phyloP scores from a whole-genome alignment of 164 flowering plant species.

The Dillenia suffruticosa region DNA sequence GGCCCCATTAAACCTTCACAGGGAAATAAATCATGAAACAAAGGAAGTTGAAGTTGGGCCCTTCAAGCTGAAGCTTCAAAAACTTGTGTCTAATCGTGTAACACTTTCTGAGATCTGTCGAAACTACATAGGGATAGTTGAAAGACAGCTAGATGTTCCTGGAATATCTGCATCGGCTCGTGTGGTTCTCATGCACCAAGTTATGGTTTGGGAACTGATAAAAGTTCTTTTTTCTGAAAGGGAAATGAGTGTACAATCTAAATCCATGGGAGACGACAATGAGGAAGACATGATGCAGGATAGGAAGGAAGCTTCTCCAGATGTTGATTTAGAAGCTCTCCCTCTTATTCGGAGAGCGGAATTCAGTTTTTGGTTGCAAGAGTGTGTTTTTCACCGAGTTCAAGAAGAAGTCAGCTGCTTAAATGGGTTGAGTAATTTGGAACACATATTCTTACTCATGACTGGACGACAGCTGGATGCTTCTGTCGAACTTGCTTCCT shows the following conservation, averaged over 20 bases:
- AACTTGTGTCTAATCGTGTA: conserved; percentile 47
- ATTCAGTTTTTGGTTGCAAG: conserved; percentile 96
- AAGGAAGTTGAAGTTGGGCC: conserved; percentile 52
- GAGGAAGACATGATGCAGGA: conserved; percentile 88
- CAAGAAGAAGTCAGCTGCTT: conserved; percentile 76
- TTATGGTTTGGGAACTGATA: conserved; percentile 89
- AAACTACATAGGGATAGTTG: conserved; percentile 60
- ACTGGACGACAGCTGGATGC: conserved; percentile 84
- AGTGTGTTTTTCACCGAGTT: conserved; percentile 84
- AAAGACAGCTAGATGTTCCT: conserved; percentile 72
- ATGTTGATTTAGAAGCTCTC: conserved; percentile 71
- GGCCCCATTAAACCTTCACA: conserved; percentile 69
- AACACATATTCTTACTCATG: conserved; percentile 65
- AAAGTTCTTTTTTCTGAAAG: conserved; percentile 82
- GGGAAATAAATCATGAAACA: conserved; percentile 46
- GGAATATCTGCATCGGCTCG: conserved; percentile 56
- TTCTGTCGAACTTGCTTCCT: conserved; percentile 83
- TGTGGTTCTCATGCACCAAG: conserved; percentile 74
- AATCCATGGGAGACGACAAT: conserved; percentile 43
- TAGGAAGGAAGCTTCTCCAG: conserved; percentile 47
- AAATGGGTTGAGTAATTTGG: conserved; percentile 56
- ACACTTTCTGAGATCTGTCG: conserved; percentile 76
- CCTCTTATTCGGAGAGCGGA: conserved; percentile 85
- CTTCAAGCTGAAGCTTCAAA: conserved; percentile 65
- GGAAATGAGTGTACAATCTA: conserved; percentile 32